phyloP scores from a whole-genome alignment of 768 basidiomycete genomes.

The Scleroderma citrinum region DNA sequence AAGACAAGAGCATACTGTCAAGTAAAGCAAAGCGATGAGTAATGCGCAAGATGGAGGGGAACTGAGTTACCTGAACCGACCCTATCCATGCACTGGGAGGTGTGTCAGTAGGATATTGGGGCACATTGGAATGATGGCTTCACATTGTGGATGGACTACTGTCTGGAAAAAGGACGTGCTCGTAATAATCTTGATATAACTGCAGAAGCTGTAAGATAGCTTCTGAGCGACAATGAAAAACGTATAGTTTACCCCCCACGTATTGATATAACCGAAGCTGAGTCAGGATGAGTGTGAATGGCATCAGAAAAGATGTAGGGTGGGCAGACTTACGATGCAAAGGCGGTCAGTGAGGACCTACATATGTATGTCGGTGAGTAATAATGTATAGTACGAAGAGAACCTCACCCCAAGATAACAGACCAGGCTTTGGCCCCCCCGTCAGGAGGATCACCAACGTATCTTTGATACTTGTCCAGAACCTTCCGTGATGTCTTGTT shows the following conservation, averaged over 20 bases:
- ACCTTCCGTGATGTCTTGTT: neutral
- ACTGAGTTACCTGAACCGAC: conserved; percentile 51
- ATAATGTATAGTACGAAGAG: neutral
- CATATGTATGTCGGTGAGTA: conserved; percentile 1
- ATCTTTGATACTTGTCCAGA: conserved; percentile 11
- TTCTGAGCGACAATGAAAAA: neutral
- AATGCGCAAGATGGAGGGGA: neutral
- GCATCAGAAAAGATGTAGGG: neutral
- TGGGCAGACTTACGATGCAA: conserved; percentile 33
- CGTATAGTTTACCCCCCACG: conserved; percentile 55
- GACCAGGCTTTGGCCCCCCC: conserved; percentile 28
- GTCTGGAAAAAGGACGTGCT: conserved; percentile 42
- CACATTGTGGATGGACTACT: conserved; percentile 62
- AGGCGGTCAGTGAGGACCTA: conserved; percentile 24
- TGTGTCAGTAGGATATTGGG: neutral
- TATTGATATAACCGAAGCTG: conserved; percentile 66
- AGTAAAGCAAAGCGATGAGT: neutral
- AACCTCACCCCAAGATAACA: conserved; percentile 23
- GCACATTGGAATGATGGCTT: conserved; percentile 6
- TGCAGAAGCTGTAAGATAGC: conserved; percentile 19
- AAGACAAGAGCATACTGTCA: conserved; percentile 57
- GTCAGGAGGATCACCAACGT: conserved; percentile 21
- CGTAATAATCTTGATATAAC: conserved; percentile 73
- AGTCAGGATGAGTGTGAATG: neutral
- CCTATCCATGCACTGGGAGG: conserved; percentile 71